Conservation (phyloP, 1,284 basidiomycete genomes). For the Cryptococcus amylolentus region DNA sequence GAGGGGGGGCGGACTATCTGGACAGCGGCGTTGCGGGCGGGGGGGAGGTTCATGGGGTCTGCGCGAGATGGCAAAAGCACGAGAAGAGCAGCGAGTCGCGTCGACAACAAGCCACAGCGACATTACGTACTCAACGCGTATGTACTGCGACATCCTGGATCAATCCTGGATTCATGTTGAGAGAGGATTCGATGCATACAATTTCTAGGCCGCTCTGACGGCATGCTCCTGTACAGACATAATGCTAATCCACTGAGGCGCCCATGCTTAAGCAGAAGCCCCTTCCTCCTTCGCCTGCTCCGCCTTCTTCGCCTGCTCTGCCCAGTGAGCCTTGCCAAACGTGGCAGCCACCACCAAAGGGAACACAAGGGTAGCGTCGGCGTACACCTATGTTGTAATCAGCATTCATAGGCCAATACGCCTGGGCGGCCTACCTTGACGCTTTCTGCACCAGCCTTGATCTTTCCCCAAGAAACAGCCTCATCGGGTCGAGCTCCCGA, state of each 20-base stretch:
- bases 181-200: no score
- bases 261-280: no score
- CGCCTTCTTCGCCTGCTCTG: conserved; percentile 15
- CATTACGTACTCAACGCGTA: neutral
- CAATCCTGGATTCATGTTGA: no score
- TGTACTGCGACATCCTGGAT: neutral
- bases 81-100: neutral
- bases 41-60: conserved; percentile 18
- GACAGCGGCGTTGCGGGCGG: conserved; percentile 54
- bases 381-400: conserved; percentile 50
- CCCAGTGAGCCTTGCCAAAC: conserved; percentile 62
- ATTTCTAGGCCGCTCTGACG: no score
- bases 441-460: conserved; percentile 80
- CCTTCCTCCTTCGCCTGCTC: neutral
- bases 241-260: no score
- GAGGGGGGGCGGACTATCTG: conserved; percentile 57
- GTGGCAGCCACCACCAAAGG: conserved; percentile 84
- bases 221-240: no score
- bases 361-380: conserved; percentile 81
- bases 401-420: neutral
- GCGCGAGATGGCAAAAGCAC: no score
- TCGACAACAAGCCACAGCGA: neutral
- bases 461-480: conserved; percentile 99
- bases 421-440: conserved; percentile 66
- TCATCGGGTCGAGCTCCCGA: conserved; percentile 96